Base-by-base conservation (phyloP, 768 basidiomycete genomes). In the Hebeloma cylindrosporum region DNA sequence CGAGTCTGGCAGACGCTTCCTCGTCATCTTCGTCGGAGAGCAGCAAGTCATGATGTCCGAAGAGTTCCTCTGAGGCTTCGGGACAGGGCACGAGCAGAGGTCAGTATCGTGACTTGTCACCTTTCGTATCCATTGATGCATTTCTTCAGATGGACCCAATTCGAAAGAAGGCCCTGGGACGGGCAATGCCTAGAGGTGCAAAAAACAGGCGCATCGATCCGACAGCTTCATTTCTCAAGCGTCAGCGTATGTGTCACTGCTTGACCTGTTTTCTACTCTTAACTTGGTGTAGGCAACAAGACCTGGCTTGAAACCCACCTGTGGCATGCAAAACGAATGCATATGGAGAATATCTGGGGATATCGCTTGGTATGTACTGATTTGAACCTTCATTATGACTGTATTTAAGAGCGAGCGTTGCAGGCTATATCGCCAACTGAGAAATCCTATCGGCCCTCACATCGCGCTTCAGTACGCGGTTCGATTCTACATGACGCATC, bases 241-340 rank as follows among this genome's bases (percentile, higher is more conserved):
- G 95, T 45, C 93, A 96, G 64, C 67, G 95, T 95, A 52, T 51
- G 66, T 50, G 13, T 18, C 10, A 31, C 7, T 29, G 32, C 38
- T 27, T 18, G 30, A n/a, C 5, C n/a, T 26, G 23, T 36, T 25
- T 18, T 7, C n/a, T 25, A 3, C 17, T 40, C 18, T 13, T 34
- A 47, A 23, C 38, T 4, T 27, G 20, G 8, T 37, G 2, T 51
- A 96, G 94, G 73, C 22, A 77, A 88, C 52, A 97, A 97, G 63
- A 70, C 76, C 9, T 98, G 95, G 95, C 79, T 99, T 0, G 92
- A 95, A 60, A 95, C 93, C 4, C 96, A 99, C 62, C 66, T 98
- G 14, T 98, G 93, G 92, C 95, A 97, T 57, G 89, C 93, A 1
- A 98, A 97, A 65, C 80, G 96, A 5, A 95, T 95, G 83, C 82